phyloP scores from a whole-genome alignment of 2,329 filamentous ascomycete genomes.

The Fusarium nisikadoi region DNA sequence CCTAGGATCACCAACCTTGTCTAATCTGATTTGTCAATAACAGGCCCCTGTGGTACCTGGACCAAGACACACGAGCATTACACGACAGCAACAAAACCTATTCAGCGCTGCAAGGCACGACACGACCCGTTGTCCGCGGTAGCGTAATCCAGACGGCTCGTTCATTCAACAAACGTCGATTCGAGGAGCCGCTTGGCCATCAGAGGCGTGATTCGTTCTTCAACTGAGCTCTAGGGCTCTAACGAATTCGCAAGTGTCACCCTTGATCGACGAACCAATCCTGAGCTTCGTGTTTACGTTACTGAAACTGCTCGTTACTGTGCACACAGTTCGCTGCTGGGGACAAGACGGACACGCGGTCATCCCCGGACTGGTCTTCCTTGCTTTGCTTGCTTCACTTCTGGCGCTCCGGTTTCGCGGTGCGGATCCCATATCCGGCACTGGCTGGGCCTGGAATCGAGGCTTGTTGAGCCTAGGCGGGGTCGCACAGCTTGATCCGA shows the following conservation, averaged over 20 bases:
- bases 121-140: constrained; percentile 38
- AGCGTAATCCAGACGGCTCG: constrained; percentile 26
- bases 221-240: constrained; percentile 21
- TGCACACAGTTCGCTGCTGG: constrained; percentile 28
- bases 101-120: constrained; percentile 43
- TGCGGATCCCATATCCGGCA: constrained; percentile 38
- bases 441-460: constrained; percentile 38
- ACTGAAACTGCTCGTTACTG: constrained; percentile 36
- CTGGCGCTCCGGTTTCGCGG: constrained; percentile 28
- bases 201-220: constrained; percentile 38
- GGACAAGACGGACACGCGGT: constrained; percentile 40
- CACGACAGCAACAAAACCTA: constrained; percentile 25
- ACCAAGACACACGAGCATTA: constrained; percentile 23
- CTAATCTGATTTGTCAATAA: constrained; percentile 34
- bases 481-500: constrained; percentile 8
- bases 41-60: constrained; percentile 24
- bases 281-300: constrained; percentile 43
- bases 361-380: constrained; percentile 37
- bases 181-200: constrained; percentile 28
- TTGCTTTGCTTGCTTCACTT: constrained; percentile 16
- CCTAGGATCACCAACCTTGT: constrained; percentile 32
- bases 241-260: constrained; percentile 30
- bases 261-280: constrained; percentile 42
- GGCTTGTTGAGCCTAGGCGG: constrained; percentile 23
- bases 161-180: constrained; percentile 15